phyloP scores from a whole-genome alignment of 352 stramenopile genomes.

The Plasmopara viticola region DNA sequence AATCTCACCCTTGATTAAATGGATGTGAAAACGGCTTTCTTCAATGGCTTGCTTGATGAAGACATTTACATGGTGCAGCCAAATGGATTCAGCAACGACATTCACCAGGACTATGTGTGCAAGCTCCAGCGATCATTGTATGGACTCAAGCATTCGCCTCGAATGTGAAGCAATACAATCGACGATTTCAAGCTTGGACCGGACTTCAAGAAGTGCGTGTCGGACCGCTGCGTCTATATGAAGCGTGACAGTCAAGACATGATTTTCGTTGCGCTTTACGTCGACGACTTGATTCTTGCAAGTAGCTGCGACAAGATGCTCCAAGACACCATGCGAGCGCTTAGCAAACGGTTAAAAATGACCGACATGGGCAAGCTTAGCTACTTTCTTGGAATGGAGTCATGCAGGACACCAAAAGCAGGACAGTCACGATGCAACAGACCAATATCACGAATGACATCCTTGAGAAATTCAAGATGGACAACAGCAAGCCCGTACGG shows the following conservation, averaged over 20 bases:
- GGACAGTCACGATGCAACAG: neutral
- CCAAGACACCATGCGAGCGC: slow-evolving; percentile 1
- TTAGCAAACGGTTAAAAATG: neutral
- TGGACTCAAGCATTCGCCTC: neutral
- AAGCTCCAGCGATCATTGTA: neutral
- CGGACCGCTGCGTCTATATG: slow-evolving; percentile 10
- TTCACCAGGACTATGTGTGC: neutral
- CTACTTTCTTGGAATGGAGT: neutral
- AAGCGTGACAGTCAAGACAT: slow-evolving; percentile 11
- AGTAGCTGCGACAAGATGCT: slow-evolving; percentile 9
- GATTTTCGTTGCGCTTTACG: slow-evolving; percentile 14
- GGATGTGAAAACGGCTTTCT: too few relatives aligned
- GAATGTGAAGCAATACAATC: neutral
- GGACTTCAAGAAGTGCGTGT: slow-evolving; percentile 1
- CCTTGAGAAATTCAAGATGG: neutral
- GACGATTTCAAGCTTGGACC: neutral
- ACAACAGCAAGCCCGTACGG: neutral
- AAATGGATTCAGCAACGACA: too few relatives aligned
- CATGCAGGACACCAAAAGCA: neutral
- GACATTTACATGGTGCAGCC: too few relatives aligned
- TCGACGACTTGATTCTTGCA: slow-evolving; percentile 8
- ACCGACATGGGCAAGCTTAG: neutral
- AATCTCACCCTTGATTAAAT: too few relatives aligned
- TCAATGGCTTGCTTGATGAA: too few relatives aligned
- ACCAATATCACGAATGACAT: neutral